Evolutionary conservation across 139 green algal genomes (phyloP), one percentile per base, ranked within the genome.

Genomic region (Micractinium sp.): DNA sequence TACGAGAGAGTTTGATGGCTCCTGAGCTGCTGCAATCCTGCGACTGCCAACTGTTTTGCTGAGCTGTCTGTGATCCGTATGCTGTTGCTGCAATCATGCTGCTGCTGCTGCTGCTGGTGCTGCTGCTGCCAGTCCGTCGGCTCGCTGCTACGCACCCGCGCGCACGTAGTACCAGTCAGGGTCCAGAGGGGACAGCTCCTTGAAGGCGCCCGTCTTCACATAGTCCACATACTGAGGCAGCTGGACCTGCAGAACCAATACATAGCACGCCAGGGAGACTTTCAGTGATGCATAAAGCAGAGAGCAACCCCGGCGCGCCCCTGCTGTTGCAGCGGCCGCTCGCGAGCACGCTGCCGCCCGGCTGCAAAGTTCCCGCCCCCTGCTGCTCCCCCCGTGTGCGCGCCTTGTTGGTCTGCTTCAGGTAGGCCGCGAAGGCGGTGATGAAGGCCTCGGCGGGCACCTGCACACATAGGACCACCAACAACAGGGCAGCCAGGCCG

Each of bases 81-180:
- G n/a, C n/a, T n/a, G 1, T 14, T 33, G 20, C 63, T 71, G 63
- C 63, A 5, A 29, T 25, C 14, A 18, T 79, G 23, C 41, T 84
- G 27, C 78, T 84, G 27, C 27, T 39, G 31, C n/a, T 79, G 73
- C 73, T 41, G 31, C 73, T 39, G 69, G 23, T 29, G 27, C 23
- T n/a, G 69, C 69, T 13, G n/a, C 73, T 39, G 73, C 73, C n/a
- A 31, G 67, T 36, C 73, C 2, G 73, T 36, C 20, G 20, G 9
- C 38, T 3, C 23, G 29, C 27, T 1, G 39, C 38, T 39, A 36
- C 90, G 82, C 92, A 98, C 96, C 96, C 91, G 98, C 97, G 67
- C 98, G 95, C 78, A 99, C 94, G 94, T 98, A 99, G 94, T 99
- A 99, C 98, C 98, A 99, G 95, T 99, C 98, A 35, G 95, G 94